These are phyloP conservation scores for Tricladium varicosporioides DNA, from an alignment of 2,329 filamentous ascomycete genomes.

Conservation along the genomic window DNA sequence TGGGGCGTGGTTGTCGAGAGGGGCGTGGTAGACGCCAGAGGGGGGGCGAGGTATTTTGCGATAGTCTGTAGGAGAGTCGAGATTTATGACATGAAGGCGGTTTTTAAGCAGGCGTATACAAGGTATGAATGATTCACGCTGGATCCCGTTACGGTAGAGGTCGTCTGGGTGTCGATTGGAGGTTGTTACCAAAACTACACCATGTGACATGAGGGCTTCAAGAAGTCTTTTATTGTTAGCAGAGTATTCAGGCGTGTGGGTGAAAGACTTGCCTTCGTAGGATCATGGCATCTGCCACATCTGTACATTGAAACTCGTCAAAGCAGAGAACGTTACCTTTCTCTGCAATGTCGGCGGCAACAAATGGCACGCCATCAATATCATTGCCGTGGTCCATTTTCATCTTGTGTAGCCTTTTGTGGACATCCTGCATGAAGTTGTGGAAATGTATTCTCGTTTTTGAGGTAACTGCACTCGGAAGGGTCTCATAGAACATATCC, in stretches of 20 bases:
- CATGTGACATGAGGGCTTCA: constrained; percentile 90
- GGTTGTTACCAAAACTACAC: constrained; percentile 94
- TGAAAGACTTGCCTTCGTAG: constrained; percentile 60
- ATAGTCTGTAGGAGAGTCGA: constrained; percentile 94
- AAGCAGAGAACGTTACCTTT: constrained; percentile 87
- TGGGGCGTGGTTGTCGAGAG: constrained; percentile 73
- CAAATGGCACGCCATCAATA: constrained; percentile 84
- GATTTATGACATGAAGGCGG: constrained; percentile 83
- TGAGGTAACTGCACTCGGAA: constrained; percentile 73
- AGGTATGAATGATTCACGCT: constrained; percentile 91
- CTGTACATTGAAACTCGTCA: constrained; percentile 98
- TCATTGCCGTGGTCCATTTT: constrained; percentile 89
- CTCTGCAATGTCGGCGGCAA: constrained; percentile 91
- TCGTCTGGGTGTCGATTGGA: constrained; percentile 96
- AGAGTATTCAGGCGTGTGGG: constrained; percentile 1
- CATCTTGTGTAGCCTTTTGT: constrained; percentile 84
- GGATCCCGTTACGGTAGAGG: constrained; percentile 96
- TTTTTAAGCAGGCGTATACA: constrained; percentile 90
- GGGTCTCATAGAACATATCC: constrained; percentile 95
- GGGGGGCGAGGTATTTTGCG: constrained; percentile 92
- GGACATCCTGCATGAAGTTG: constrained; percentile 99
- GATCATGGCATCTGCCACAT: constrained; percentile 99
- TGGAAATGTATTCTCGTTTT: constrained; percentile 98
- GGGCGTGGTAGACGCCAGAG: constrained; percentile 90
- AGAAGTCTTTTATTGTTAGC: constrained; percentile 56